Conservation (phyloP, 805 yeast species). For the Cyberlindnera mrakii region DNA sequence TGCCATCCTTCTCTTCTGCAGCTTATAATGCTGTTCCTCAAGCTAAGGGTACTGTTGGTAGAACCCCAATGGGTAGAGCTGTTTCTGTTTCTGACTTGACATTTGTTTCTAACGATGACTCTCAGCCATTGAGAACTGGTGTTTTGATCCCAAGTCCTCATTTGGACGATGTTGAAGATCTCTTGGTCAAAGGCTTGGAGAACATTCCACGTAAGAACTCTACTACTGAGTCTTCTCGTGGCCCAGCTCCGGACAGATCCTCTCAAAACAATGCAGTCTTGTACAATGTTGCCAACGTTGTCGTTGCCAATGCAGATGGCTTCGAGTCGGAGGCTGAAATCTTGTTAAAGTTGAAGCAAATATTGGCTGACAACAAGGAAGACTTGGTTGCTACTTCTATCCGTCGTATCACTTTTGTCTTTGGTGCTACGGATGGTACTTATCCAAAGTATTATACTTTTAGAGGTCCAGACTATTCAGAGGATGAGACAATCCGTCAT, state of each 20-base stretch:
- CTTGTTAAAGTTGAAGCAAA: constrained; percentile 53
- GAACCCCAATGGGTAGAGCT: constrained; percentile 62
- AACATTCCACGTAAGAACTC: constrained; percentile 45
- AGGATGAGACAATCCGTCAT: constrained; percentile 92
- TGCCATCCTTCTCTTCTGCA: constrained; percentile 67
- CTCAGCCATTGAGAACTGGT: constrained; percentile 73
- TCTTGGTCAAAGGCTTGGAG: constrained; percentile 69
- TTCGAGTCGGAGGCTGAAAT: constrained; percentile 65
- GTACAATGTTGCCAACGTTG: constrained; percentile 78
- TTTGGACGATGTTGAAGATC: constrained; percentile 86
- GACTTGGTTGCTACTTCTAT: constrained; percentile 67
- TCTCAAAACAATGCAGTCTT: constrained; percentile 32
- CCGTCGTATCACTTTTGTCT: constrained; percentile 89
- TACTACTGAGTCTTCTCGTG: constrained; percentile 27
- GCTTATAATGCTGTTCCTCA: constrained; percentile 68
- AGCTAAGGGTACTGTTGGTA: constrained; percentile 36
- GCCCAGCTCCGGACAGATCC: constrained; percentile 46
- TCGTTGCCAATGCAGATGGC: constrained; percentile 70
- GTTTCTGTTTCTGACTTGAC: constrained; percentile 90
- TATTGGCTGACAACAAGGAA: constrained; percentile 60
- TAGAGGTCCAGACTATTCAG: constrained; percentile 79
- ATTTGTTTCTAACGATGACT: constrained; percentile 69
- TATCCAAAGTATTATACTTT: constrained; percentile 96
- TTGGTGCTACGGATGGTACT: constrained; percentile 76
- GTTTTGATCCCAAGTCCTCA: constrained; percentile 73